Conservation (phyloP, 1,284 basidiomycete species). For the Gymnopus androsaceus region DNA sequence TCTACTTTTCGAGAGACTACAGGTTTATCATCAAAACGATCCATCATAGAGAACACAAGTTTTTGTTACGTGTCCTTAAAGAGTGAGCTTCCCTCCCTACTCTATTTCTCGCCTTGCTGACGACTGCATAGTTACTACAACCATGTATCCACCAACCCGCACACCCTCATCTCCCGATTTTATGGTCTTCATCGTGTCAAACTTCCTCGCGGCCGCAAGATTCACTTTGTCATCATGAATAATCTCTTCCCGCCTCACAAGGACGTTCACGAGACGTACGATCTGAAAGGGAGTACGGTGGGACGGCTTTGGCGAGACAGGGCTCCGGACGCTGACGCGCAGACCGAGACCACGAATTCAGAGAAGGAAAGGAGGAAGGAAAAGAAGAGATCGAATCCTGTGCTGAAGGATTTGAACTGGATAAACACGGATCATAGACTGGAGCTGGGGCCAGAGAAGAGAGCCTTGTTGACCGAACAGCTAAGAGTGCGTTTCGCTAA, state of each 20-base stretch:
- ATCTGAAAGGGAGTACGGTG: slow-evolving; percentile 93
- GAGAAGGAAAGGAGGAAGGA: slow-evolving; percentile 49
- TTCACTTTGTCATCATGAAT: slow-evolving; percentile 99
- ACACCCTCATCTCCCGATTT: slow-evolving; percentile 91
- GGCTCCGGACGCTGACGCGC: slow-evolving; percentile 7
- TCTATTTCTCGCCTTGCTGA: neutral
- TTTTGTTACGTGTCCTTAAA: slow-evolving; percentile 83
- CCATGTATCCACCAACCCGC: slow-evolving; percentile 89
- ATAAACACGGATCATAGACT: slow-evolving; percentile 78
- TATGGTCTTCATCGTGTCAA: slow-evolving; percentile 98
- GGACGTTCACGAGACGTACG: slow-evolving; percentile 97
- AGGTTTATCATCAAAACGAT: slow-evolving; percentile 99
- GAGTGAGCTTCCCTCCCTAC: slow-evolving; percentile 28
- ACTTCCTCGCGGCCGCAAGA: slow-evolving; percentile 90
- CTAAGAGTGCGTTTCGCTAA: slow-evolving; percentile 34
- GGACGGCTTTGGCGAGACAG: slow-evolving; percentile 83
- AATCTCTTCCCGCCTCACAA: slow-evolving; percentile 97
- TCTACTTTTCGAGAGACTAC: slow-evolving; percentile 99
- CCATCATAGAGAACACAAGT: slow-evolving; percentile 92
- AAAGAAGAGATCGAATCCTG: slow-evolving; percentile 44
- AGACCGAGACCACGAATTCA: slow-evolving; percentile 52
- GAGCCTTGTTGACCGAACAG: slow-evolving; percentile 88
- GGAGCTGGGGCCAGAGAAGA: slow-evolving; percentile 93
- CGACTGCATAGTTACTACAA: slow-evolving; percentile 61
- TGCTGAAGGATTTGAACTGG: slow-evolving; percentile 97